These are phyloP conservation scores for Priceomyces fermenticarens DNA, from an alignment of 805 yeast species.

Conservation along the genomic window DNA sequence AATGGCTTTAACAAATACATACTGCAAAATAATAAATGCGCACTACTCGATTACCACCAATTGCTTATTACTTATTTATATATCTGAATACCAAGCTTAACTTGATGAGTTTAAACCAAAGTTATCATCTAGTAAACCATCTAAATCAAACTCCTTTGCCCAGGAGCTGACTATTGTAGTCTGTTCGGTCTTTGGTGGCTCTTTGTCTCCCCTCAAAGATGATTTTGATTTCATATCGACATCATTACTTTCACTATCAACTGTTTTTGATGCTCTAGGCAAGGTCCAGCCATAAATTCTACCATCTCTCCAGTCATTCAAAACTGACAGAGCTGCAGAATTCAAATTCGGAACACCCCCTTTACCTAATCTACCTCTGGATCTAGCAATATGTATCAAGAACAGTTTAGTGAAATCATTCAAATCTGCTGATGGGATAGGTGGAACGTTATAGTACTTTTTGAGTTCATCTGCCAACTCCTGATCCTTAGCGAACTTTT, in stretches of 20 bases:
- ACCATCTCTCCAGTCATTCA: slow-evolving; percentile 98
- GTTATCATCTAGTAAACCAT: slow-evolving; percentile 61
- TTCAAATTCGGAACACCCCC: slow-evolving; percentile 92
- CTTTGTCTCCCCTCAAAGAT: slow-evolving; percentile 39
- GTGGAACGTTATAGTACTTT: slow-evolving; percentile 72
- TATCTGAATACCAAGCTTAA: slow-evolving; percentile 1
- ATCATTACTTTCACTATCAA: slow-evolving; percentile 13
- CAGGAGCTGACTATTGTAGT: slow-evolving; percentile 83
- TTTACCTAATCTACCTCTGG: slow-evolving; percentile 84
- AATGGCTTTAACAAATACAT: background rate
- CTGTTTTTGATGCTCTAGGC: slow-evolving; percentile 52
- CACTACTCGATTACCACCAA: background rate
- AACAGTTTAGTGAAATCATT: slow-evolving; percentile 81
- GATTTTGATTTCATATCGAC: slow-evolving; percentile 32
- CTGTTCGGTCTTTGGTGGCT: slow-evolving; percentile 53
- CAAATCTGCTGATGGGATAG: slow-evolving; percentile 68
- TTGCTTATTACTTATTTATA: background rate
- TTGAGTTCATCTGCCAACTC: slow-evolving; percentile 78
- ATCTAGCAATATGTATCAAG: slow-evolving; percentile 88
- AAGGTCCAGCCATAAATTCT: slow-evolving; percentile 86
- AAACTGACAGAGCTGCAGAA: slow-evolving; percentile 76
- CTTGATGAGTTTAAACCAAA: slow-evolving; percentile 26
- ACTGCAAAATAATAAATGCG: background rate
- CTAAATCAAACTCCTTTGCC: slow-evolving; percentile 93
- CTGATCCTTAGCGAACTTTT: slow-evolving; percentile 67